Percentiles rank a stretch among this genome's conserved stretches.
phyloP scores from a whole-genome alignment of 768 basidiomycete genomes.

The Auriscalpium vulgare region DNA sequence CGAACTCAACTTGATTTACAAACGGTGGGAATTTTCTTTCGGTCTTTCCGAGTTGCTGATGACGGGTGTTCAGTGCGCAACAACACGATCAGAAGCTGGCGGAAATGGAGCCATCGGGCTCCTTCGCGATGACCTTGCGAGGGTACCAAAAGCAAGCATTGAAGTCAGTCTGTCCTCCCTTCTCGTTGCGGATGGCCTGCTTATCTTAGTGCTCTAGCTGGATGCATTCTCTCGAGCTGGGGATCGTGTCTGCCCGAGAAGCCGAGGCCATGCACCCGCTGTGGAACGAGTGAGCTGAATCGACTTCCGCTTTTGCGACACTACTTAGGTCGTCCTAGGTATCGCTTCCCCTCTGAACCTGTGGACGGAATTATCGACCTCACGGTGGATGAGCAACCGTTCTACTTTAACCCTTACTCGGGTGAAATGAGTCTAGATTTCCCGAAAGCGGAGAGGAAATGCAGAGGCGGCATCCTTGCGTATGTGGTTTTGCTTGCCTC shows the following conservation, averaged over 20 bases:
- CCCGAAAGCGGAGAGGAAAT: conserved; percentile 69
- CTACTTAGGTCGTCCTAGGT: conserved; percentile 38
- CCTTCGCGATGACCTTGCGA: conserved; percentile 69
- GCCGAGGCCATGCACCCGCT: conserved; percentile 80
- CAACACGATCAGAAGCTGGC: conserved; percentile 66
- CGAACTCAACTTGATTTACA: conserved; percentile 78
- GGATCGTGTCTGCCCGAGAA: conserved; percentile 60
- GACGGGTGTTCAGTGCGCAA: conserved; percentile 56
- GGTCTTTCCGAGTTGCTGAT: background rate
- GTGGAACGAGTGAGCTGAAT: conserved; percentile 73
- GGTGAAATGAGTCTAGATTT: conserved; percentile 84
- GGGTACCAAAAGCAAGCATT: conserved; percentile 94
- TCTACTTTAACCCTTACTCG: conserved; percentile 89
- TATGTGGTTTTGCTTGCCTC: conserved; percentile 30
- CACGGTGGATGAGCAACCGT: conserved; percentile 67
- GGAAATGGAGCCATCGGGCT: conserved; percentile 73
- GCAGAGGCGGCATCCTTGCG: conserved; percentile 87
- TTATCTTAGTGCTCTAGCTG: conserved; percentile 42
- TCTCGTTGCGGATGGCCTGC: background rate
- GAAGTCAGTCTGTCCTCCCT: conserved; percentile 32
- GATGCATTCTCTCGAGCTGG: conserved; percentile 86
- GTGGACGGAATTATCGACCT: conserved; percentile 60
- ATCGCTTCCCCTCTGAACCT: conserved; percentile 60
- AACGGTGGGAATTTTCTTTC: conserved; percentile 42
- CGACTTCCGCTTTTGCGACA: background rate